Evolutionary conservation across 23 red algal genomes (phyloP).

Genomic region (Porphyridium purpureum): DNA sequence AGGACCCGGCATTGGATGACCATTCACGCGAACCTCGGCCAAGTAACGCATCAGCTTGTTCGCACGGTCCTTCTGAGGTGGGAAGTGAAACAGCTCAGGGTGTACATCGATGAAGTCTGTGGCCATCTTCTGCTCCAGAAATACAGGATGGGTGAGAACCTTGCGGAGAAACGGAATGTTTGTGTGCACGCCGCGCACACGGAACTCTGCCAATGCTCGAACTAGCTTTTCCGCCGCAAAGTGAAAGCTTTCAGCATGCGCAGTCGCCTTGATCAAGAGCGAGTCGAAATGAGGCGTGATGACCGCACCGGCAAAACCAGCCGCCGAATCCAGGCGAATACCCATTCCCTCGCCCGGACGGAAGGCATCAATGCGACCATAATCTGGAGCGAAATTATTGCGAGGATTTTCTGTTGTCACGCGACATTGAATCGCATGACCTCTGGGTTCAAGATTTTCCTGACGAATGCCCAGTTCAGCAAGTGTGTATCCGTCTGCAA

Average conservation of each 20-base stretch:
- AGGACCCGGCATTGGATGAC: conserved; percentile 6
- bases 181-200: background rate
- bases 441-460: conserved; percentile 2
- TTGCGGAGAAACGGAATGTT: conserved; percentile 6
- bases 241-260: background rate
- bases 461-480: conserved; percentile 1
- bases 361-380: conserved; percentile 11
- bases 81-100: conserved; percentile 6
- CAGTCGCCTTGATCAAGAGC: conserved; percentile 4
- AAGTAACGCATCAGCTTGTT: conserved; percentile 3
- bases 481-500: conserved; percentile 10
- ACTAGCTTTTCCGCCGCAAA: conserved; percentile 2
- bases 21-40: conserved; percentile 7
- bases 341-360: conserved; percentile 3
- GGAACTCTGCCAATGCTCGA: conserved; percentile 2
- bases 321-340: conserved; percentile 3
- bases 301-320: conserved; percentile 1
- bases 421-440: conserved; percentile 9
- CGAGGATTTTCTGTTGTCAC: conserved; percentile 13
- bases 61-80: conserved; percentile 4
- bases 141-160: conserved; percentile 1
- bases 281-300: conserved; percentile 7
- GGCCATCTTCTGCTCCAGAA: background rate
- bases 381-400: conserved; percentile 8
- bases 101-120: conserved; percentile 9